phyloP scores from a whole-genome alignment of 1,284 basidiomycete genomes.

The Polyporus tsugae region DNA sequence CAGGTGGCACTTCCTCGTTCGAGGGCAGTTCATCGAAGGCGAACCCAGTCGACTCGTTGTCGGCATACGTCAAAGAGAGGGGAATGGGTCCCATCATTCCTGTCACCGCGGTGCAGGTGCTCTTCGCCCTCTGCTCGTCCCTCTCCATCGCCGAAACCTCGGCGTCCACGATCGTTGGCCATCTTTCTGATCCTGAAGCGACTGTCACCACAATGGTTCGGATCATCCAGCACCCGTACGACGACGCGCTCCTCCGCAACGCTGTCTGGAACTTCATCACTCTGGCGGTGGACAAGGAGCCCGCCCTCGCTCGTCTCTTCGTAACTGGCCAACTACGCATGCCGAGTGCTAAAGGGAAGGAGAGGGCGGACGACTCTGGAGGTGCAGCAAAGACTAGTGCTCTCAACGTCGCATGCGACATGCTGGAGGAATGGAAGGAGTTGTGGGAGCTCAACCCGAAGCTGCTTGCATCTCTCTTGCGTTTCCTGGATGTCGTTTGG shows the following conservation, averaged over 20 bases:
- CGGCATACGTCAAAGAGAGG: slow-evolving; percentile 69
- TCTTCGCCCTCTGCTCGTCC: slow-evolving; percentile 73
- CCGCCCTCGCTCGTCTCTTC: slow-evolving; percentile 86
- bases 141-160: slow-evolving; percentile 66
- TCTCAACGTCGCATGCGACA: slow-evolving; percentile 70
- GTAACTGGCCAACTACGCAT: slow-evolving; percentile 75
- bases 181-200: slow-evolving; percentile 75
- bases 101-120: slow-evolving; percentile 68
- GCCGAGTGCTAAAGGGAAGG: slow-evolving; percentile 53
- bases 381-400: slow-evolving; percentile 54
- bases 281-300: slow-evolving; percentile 86
- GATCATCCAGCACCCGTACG: slow-evolving; percentile 75
- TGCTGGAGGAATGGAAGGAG: slow-evolving; percentile 73
- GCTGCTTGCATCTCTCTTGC: slow-evolving; percentile 77
- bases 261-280: slow-evolving; percentile 88
- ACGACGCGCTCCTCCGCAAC: slow-evolving; percentile 72
- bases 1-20: slow-evolving; percentile 58
- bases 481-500: slow-evolving; percentile 87
- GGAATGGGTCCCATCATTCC: slow-evolving; percentile 66
- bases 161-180: slow-evolving; percentile 74
- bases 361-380: slow-evolving; percentile 40
- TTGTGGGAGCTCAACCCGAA: slow-evolving; percentile 81
- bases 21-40: slow-evolving; percentile 55
- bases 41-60: slow-evolving; percentile 78
- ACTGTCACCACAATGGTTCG: slow-evolving; percentile 68